Evolutionary conservation across 345 rosid genomes (phyloP).

Genomic region (Barbarea vulgaris): DNA sequence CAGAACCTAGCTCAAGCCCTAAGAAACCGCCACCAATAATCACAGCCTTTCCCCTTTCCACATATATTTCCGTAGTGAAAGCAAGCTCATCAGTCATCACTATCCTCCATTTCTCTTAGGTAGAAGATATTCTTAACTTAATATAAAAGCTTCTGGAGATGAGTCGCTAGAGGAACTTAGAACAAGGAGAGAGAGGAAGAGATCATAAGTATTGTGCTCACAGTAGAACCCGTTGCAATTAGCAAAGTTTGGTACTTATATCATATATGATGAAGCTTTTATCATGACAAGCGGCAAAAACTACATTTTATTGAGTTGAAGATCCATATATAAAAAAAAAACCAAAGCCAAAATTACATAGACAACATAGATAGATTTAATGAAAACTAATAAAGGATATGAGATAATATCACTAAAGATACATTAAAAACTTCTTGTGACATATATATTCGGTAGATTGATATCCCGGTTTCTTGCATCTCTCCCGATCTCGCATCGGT

Average conservation of each 20-base stretch:
- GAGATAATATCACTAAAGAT: background rate
- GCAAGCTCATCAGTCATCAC: slow-evolving; percentile 30
- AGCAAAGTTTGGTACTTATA: slow-evolving; percentile 59
- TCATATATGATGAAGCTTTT: no score
- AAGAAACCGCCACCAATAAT: slow-evolving; percentile 88
- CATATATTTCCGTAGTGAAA: background rate
- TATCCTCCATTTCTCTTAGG: slow-evolving; percentile 30
- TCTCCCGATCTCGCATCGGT: no score
- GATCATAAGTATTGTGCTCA: slow-evolving; percentile 8
- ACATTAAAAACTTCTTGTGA: background rate
- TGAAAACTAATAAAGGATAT: background rate
- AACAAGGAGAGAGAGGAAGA: background rate
- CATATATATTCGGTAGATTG: background rate
- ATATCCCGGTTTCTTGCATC: no score
- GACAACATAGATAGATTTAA: background rate
- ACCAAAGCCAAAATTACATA: slow-evolving; percentile 1
- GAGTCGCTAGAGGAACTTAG: background rate
- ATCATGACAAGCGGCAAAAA: background rate
- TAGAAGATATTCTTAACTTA: slow-evolving; percentile 27
- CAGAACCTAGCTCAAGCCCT: slow-evolving; percentile 76
- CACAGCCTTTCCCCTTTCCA: slow-evolving; percentile 66
- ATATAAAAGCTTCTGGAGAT: background rate
- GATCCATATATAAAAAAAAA: slow-evolving; percentile 11
- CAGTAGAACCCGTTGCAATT: slow-evolving; percentile 77
- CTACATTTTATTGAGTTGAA: slow-evolving; percentile 14